Conservation (phyloP, 805 yeast genomes). For the Priceomyces melissophilus region DNA sequence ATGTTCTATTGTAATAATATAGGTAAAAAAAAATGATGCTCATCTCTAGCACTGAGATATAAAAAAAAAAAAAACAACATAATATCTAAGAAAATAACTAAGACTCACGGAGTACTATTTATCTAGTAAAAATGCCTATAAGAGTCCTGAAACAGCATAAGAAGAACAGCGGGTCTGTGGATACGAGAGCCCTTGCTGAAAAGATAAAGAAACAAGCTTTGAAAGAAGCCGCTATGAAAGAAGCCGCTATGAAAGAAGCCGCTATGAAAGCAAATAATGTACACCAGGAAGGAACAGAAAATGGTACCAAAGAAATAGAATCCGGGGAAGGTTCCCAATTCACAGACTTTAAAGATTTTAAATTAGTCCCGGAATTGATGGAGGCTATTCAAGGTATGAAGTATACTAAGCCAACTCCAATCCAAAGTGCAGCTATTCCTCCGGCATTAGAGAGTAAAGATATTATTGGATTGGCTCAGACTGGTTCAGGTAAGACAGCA, state of each 20-base stretch:
- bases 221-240: conserved; percentile 4
- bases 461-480: conserved; percentile 93
- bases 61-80: conserved; percentile 2
- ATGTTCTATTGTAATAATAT: background rate
- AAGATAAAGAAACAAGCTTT: conserved; percentile 44
- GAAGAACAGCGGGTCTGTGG: conserved; percentile 21
- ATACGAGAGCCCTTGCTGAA: conserved; percentile 52
- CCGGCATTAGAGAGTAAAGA: conserved; percentile 88
- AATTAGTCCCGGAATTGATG: conserved; percentile 71
- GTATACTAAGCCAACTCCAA: conserved; percentile 84
- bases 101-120: background rate
- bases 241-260: no score
- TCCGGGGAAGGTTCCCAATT: conserved; percentile 21
- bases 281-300: conserved; percentile 5
- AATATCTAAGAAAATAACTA: background rate
- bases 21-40: conserved; percentile 4
- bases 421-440: conserved; percentile 88
- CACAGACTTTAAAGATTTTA: conserved; percentile 51
- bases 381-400: conserved; percentile 77
- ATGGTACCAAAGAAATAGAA: conserved; percentile 3
- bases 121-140: conserved; percentile 5
- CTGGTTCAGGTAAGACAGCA: conserved; percentile 98
- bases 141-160: conserved; percentile 9
- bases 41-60: conserved; percentile 1
- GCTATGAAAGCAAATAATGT: conserved; percentile 10